These are phyloP conservation scores for Clarkia xantiana DNA, from an alignment of 345 rosid genomes.

Conservation along the genomic window DNA sequence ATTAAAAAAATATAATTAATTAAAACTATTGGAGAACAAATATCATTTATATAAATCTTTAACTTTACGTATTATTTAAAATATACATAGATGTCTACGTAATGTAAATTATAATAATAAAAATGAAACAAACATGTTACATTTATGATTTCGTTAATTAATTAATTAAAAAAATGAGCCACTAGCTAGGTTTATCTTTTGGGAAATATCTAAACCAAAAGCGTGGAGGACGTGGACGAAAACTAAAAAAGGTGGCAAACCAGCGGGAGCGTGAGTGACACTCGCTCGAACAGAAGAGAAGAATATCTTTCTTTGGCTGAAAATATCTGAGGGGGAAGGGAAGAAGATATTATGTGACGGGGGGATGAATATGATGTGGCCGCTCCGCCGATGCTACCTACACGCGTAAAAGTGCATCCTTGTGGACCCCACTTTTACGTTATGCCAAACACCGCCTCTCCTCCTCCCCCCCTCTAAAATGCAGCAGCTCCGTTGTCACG, in stretches of 20 bases:
- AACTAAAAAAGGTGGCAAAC: background rate
- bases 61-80: no score
- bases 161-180: no score
- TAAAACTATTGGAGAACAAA: no score
- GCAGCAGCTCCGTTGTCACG: background rate
- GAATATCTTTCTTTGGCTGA: background rate
- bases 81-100: no score
- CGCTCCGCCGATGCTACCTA: background rate
- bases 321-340: slow-evolving; percentile 9
- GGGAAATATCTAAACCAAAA: background rate
- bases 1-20: no score
- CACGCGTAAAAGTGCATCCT: slow-evolving; percentile 20
- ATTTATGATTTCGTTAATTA: no score
- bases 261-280: background rate
- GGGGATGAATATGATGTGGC: slow-evolving; percentile 13
- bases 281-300: background rate
- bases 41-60: no score
- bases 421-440: slow-evolving; percentile 11
- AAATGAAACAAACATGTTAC: no score
- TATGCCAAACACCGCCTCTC: background rate
- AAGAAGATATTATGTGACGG: slow-evolving; percentile 9
- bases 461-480: background rate
- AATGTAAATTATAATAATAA: no score
- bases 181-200: no score
- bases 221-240: background rate